Percentiles rank a stretch among this genome's conserved stretches.
These are phyloP conservation scores for Waltiozyma solani DNA, from an alignment of 1,139 yeast species.

Conservation along the genomic window DNA sequence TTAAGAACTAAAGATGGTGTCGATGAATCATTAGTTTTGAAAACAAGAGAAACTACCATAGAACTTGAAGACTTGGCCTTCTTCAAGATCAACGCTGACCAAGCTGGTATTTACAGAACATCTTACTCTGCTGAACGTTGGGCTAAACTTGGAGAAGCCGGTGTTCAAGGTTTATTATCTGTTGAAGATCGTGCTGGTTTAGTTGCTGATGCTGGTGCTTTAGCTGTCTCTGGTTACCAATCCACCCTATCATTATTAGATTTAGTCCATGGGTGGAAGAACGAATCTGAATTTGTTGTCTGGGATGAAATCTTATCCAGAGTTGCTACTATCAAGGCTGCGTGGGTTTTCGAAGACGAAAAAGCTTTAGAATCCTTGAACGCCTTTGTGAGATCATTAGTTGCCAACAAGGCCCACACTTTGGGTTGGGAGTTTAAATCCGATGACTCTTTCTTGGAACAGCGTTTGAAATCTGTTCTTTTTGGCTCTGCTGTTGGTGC, in stretches of 20 bases:
- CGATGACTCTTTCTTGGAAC: constrained; percentile 58
- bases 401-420: constrained; percentile 43
- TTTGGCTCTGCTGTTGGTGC: constrained; percentile 61
- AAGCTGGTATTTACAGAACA: constrained; percentile 76
- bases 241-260: constrained; percentile 55
- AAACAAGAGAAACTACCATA: constrained; percentile 41
- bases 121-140: constrained; percentile 69
- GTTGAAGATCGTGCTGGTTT: constrained; percentile 83
- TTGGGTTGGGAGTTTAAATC: constrained; percentile 62
- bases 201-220: constrained; percentile 72
- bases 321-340: constrained; percentile 44
- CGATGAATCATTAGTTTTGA: constrained; percentile 52
- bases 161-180: constrained; percentile 52
- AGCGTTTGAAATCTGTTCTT: constrained; percentile 65
- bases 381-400: constrained; percentile 48
- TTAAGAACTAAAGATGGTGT: constrained; percentile 59
- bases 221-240: constrained; percentile 65
- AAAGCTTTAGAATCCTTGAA: constrained; percentile 46
- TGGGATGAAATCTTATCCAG: constrained; percentile 63
- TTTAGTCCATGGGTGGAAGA: constrained; percentile 58
- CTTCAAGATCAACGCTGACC: constrained; percentile 74
- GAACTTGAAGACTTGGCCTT: constrained; percentile 41
- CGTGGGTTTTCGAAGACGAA: constrained; percentile 65
- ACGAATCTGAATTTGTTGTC: constrained; percentile 62
- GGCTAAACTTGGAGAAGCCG: constrained; percentile 63